These are phyloP conservation scores for Arthrinium puccinioides DNA, from an alignment of 2,329 filamentous ascomycete species.

Conservation along the genomic window DNA sequence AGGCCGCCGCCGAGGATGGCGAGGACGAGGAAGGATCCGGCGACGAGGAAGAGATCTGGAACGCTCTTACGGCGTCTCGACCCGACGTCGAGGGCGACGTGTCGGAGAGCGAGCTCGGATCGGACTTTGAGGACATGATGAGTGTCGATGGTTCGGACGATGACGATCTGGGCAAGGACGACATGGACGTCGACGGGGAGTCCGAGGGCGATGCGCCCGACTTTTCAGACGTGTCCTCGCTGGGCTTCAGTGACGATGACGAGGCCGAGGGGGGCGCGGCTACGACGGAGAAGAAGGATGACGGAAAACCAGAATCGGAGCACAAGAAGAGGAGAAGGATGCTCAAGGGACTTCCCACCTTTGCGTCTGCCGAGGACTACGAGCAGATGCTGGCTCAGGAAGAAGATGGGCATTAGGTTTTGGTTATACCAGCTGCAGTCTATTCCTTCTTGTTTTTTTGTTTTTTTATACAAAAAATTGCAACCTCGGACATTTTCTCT, in stretches of 20 bases:
- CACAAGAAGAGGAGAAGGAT: slow-evolving; percentile 65
- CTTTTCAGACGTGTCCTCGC: slow-evolving; percentile 25
- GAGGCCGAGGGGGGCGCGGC: slow-evolving; percentile 32
- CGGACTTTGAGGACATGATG: slow-evolving; percentile 37
- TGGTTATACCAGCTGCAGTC: too few relatives aligned
- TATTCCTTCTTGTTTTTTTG: too few relatives aligned
- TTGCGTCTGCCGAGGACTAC: slow-evolving; percentile 92
- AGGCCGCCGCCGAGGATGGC: slow-evolving; percentile 32
- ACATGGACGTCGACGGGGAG: slow-evolving; percentile 32
- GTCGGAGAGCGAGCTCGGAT: slow-evolving; percentile 35
- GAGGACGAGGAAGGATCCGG: slow-evolving; percentile 46
- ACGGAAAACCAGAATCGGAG: slow-evolving; percentile 29
- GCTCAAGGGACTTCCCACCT: slow-evolving; percentile 83
- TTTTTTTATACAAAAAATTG: too few relatives aligned
- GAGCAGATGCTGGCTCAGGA: slow-evolving; percentile 74
- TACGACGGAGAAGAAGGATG: slow-evolving; percentile 34
- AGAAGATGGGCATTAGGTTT: slow-evolving; percentile 43
- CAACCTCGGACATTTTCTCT: too few relatives aligned
- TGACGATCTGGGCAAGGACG: slow-evolving; percentile 34
- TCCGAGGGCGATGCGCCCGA: slow-evolving; percentile 29
- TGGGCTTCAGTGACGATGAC: slow-evolving; percentile 32
- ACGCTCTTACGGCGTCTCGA: slow-evolving; percentile 74
- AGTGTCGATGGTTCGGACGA: slow-evolving; percentile 39
- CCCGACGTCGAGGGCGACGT: slow-evolving; percentile 69
- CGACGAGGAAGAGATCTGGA: slow-evolving; percentile 80